These are phyloP conservation scores for Paraphoma sp. DNA, from an alignment of 2,329 filamentous ascomycete species.

Conservation along the genomic window DNA sequence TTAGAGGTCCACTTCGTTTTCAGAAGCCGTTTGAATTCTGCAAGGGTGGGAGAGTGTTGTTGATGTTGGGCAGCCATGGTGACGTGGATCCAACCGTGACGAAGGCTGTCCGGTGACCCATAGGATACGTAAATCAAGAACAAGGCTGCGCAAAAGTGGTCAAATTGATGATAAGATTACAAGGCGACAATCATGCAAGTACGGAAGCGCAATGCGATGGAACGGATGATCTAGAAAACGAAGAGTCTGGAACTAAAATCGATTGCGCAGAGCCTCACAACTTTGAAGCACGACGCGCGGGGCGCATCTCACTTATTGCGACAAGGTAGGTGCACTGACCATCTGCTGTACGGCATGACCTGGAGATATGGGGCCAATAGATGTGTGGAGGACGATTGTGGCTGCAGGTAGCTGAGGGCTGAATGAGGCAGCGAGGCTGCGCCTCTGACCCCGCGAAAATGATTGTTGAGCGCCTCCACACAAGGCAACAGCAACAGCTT, in stretches of 20 bases:
- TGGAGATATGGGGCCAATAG: slow-evolving; percentile 5
- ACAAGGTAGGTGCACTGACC: background rate
- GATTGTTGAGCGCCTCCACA: background rate
- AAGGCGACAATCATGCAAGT: too few relatives aligned
- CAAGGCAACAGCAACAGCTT: background rate
- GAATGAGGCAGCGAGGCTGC: slow-evolving; percentile 10
- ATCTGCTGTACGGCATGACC: background rate
- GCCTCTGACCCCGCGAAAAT: background rate
- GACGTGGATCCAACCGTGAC: slow-evolving; percentile 8
- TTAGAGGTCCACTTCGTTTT: slow-evolving; percentile 10
- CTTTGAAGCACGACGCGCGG: background rate
- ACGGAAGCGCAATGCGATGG: background rate
- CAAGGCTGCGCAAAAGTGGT: too few relatives aligned
- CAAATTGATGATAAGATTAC: too few relatives aligned
- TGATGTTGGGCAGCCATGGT: background rate
- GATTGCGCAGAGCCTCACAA: background rate
- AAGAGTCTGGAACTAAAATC: background rate
- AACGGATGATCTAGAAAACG: background rate
- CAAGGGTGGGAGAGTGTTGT: background rate
- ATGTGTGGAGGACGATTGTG: slow-evolving; percentile 3
- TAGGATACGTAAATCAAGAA: background rate
- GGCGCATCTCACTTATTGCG: slow-evolving; percentile 1
- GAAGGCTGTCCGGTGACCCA: slow-evolving; percentile 5
- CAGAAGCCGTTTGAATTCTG: slow-evolving; percentile 4
- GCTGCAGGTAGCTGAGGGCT: slow-evolving; percentile 13